Evolutionary conservation across 2,329 filamentous ascomycete species (phyloP), one percentile per base, ranked within the genome.

Genomic region (Pyrenophora teres): DNA sequence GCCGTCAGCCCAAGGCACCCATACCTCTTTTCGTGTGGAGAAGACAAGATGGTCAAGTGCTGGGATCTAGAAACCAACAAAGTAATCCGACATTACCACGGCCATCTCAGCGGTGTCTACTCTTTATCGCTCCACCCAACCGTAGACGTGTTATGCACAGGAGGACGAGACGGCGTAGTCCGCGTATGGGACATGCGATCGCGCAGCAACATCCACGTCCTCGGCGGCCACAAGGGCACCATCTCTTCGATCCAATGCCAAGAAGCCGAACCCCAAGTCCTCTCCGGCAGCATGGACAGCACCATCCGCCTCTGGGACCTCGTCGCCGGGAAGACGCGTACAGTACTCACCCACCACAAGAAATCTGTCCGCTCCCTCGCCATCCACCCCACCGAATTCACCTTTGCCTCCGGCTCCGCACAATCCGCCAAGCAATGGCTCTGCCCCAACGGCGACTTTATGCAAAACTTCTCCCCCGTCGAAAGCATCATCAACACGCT

Each of bases 1-100:
- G 94, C 93, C 0, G 90, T 99, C 6, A 96, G 91, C 16, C 90
- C 92, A 13, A 82, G 94, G 40, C 94, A 99, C 76, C 95, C 94
- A 0, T 99, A 99, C 70, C 83, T 99, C 8, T 99, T 99, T 76
- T 96, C 92, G 9, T 99, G 94, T 69, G 95, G 91, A 52, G 94
- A 99, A 76, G 94, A 99, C 74, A 99, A 99, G 80, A 97, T 97
- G 92, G 94, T 99, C 57, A 99, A 99, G 77, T 99, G 94, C 77
- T 99, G 94, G 94, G 94, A 99, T 78, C 78, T 99, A 60, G 94
- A 99, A 76, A 97, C 93, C n/a, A 99, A 99, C 79, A 97, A 97
- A 76, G 94, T 99, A 23, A 70, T 70, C 6, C 64, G 65, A 39
- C 92, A 97, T 76, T 99, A 97, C 74, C 94, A 99, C 73, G 95